Base-by-base conservation (phyloP, 768 basidiomycete species). In the Pulveroboletus sp. region DNA sequence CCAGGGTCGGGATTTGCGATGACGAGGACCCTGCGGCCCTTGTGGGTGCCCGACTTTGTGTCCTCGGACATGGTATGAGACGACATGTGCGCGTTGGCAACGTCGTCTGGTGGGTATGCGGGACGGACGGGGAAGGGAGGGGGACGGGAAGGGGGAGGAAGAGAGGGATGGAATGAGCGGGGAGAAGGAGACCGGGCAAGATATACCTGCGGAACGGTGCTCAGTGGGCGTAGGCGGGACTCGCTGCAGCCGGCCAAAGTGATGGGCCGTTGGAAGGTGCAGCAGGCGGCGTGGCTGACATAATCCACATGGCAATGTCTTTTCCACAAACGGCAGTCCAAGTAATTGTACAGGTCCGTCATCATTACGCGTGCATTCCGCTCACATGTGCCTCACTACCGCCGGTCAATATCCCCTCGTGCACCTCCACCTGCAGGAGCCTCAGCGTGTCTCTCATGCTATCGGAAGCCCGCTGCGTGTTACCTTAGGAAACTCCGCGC, bases 401-500 rank as follows among this genome's bases (percentile, higher is more conserved):
- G 13, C 53, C 43, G 11, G 51, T 41, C 14, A 56, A 44, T 26
- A 60, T 39, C 24, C 65, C 60, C 46, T 60, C 65, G 40, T 62
- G 51, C 30, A 69, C 29, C 43, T 71, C 68, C 50, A 69, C 56
- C 68, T 69, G 50, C 41, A 35, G 45, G 38, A 46, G 34, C 47
- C 43, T 64, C 47, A 59, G 62, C 45, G 45, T 57, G 51, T 59
- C 63, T 63, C 56, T 65, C 56, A 51, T 51, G 31, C 53, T 32
- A 57, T 49, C 23, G 36, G 43, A 23, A 49, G 17, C 32, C 39
- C 27, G 19, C 51, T 41, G n/a, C 49, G 36, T 39, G 50, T 78
- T 65, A 86, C 83, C 77, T 81, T 82, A 8, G 89, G 89, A 72
- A 89, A 90, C 38, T 89, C 89, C 1, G 82, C 85, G 52, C 80